Percentiles rank a stretch among this genome's conserved stretches.
Evolutionary conservation across 1,284 basidiomycete species (phyloP).

Genomic region (Heterobasidion occidentale): DNA sequence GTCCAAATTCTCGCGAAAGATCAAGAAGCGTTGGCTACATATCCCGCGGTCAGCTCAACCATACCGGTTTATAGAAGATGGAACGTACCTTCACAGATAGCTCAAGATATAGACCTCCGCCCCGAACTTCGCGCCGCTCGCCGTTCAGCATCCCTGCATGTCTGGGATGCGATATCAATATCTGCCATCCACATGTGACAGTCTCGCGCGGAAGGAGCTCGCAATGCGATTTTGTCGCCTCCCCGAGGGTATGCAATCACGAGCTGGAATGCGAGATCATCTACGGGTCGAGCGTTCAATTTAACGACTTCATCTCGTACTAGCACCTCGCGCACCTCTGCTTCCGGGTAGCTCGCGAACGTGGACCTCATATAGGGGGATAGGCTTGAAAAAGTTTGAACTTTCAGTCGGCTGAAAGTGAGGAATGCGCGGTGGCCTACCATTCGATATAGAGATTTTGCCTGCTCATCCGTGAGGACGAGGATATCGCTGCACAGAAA

Average conservation of each 20-base stretch:
- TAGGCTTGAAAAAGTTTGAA: slow-evolving; percentile 33
- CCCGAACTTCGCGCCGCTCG: not conserved
- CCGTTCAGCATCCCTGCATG: slow-evolving; percentile 29
- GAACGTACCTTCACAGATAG: no score
- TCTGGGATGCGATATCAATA: slow-evolving; percentile 32
- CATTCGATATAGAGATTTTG: slow-evolving; percentile 72
- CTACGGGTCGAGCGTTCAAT: slow-evolving; percentile 22
- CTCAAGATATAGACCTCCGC: not conserved
- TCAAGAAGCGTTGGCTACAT: no score
- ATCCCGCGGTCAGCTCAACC: no score
- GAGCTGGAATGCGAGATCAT: slow-evolving; percentile 61
- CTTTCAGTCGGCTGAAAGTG: not conserved
- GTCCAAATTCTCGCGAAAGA: no score
- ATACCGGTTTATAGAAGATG: no score
- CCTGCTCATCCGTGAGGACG: slow-evolving; percentile 65
- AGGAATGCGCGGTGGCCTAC: slow-evolving; percentile 31
- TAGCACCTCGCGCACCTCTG: slow-evolving; percentile 30
- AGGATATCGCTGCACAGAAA: slow-evolving; percentile 79
- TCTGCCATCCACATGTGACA: slow-evolving; percentile 56
- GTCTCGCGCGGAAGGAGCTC: slow-evolving; percentile 54
- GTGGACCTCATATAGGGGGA: slow-evolving; percentile 59
- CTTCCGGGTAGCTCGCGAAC: slow-evolving; percentile 43
- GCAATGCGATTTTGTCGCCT: slow-evolving; percentile 62
- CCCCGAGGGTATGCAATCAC: slow-evolving; percentile 64
- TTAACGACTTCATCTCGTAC: not conserved